Conservation (phyloP, 2,329 filamentous ascomycete genomes). For the Exophiala phaeomuriformis region DNA sequence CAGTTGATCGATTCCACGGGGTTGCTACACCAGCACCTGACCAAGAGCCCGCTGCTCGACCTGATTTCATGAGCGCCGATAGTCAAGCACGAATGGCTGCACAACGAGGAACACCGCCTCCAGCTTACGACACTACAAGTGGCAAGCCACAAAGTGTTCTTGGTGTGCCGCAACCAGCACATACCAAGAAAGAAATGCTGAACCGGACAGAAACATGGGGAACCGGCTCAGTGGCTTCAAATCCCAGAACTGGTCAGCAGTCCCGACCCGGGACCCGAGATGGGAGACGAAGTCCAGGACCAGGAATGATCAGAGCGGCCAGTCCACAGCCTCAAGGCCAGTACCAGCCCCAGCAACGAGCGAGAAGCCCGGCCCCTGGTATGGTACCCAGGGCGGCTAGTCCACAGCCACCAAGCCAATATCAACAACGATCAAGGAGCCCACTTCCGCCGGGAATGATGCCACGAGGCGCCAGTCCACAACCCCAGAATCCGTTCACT, state of each 20-base stretch:
- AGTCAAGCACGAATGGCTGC: constrained; percentile 47
- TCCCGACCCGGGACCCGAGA: constrained; percentile 21
- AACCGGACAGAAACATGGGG: constrained; percentile 82
- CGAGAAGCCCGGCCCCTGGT: constrained; percentile 22
- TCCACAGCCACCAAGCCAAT: constrained; percentile 22
- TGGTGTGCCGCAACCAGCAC: constrained; percentile 66
- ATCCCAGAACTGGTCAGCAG: constrained; percentile 13
- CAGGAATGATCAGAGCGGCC: constrained; percentile 19
- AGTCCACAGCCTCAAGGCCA: constrained; percentile 19
- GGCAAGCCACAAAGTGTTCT: constrained; percentile 19
- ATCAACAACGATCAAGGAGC: constrained; percentile 11
- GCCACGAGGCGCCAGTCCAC: constrained; percentile 20
- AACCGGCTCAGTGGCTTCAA: constrained; percentile 9
- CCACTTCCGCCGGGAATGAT: constrained; percentile 19
- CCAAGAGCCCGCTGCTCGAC: constrained; percentile 31
- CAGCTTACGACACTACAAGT: constrained; percentile 67
- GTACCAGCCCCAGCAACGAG: constrained; percentile 13
- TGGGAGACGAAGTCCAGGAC: constrained; percentile 23
- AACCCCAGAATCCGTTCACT: constrained; percentile 7
- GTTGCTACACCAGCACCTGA: constrained; percentile 68
- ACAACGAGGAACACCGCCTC: constrained; percentile 70
- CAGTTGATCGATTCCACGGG: constrained; percentile 94
- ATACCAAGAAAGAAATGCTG: constrained; percentile 92
- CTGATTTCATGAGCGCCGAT: constrained; percentile 23
- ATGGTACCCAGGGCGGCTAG: constrained; percentile 22